Evolutionary conservation across 768 basidiomycete species (phyloP).

Genomic region (Leccinum longicurvipes): DNA sequence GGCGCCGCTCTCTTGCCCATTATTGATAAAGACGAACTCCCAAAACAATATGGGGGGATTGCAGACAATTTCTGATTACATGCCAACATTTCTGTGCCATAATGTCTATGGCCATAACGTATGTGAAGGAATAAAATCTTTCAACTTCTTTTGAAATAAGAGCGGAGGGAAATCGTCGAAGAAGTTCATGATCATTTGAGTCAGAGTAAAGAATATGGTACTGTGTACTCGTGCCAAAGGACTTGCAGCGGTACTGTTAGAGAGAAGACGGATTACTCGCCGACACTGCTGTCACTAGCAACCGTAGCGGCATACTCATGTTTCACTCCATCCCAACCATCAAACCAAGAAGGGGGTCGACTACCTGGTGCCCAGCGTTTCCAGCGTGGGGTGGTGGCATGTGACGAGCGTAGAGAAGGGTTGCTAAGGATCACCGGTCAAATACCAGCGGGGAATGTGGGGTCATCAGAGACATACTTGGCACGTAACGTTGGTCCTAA

Average conservation of each 20-base stretch:
- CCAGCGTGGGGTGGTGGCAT: conserved; percentile 16
- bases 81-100: not conserved
- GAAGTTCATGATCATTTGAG: not conserved
- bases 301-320: conserved; percentile 44
- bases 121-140: not conserved
- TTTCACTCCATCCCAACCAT: conserved; percentile 37
- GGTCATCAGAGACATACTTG: conserved; percentile 35
- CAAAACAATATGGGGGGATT: conserved; percentile 67
- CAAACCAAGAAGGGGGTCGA: conserved; percentile 39
- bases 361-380: conserved; percentile 27
- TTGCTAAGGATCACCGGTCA: conserved; percentile 18
- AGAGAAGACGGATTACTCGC: conserved; percentile 14
- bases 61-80: conserved; percentile 47
- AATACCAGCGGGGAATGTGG: not conserved
- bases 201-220: not conserved
- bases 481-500: conserved; percentile 61
- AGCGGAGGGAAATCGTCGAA: not conserved
- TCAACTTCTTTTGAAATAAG: not conserved
- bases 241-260: not conserved
- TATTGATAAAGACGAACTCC: conserved; percentile 58
- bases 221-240: not conserved
- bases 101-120: not conserved
- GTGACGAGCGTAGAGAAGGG: conserved; percentile 20
- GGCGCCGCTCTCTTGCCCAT: conserved; percentile 55
- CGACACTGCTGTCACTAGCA: conserved; percentile 35